Evolutionary conservation across 2,329 filamentous ascomycete genomes (phyloP).

Genomic region (Clathrospora elynae): DNA sequence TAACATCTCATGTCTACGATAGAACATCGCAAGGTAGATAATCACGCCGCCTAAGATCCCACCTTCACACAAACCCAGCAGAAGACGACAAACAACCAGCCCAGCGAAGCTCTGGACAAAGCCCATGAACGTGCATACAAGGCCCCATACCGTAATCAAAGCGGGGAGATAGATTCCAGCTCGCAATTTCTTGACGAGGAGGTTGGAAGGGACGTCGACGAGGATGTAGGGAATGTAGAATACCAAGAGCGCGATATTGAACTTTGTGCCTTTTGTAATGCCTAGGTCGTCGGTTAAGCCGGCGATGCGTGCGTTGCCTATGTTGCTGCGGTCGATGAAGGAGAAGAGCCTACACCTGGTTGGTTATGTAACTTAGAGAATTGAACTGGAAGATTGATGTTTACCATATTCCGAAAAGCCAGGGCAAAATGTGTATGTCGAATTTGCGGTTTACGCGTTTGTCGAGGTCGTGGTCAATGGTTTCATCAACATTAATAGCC

Average conservation of each 20-base stretch:
- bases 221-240: conserved; percentile 54
- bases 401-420: conserved; percentile 53
- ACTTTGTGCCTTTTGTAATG: conserved; percentile 47
- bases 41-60: conserved; percentile 51
- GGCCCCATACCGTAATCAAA: conserved; percentile 49
- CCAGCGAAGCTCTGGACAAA: conserved; percentile 50
- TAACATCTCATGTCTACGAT: conserved; percentile 49
- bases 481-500: background rate
- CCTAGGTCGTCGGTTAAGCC: conserved; percentile 49
- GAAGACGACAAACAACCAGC: conserved; percentile 48
- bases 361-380: background rate
- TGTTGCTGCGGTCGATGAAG: conserved; percentile 54
- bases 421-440: conserved; percentile 52
- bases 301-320: conserved; percentile 53
- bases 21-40: conserved; percentile 52
- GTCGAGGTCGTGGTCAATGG: conserved; percentile 26
- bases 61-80: conserved; percentile 52
- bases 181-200: conserved; percentile 49
- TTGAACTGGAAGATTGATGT: background rate
- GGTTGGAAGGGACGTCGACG: conserved; percentile 50
- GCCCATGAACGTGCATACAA: conserved; percentile 50
- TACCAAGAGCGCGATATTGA: conserved; percentile 52
- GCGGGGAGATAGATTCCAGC: conserved; percentile 50
- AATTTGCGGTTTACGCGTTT: conserved; percentile 50
- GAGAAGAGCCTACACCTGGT: conserved; percentile 44